Conservation (phyloP, 306 rosid genomes). For the Cicer pinnatifidum region DNA sequence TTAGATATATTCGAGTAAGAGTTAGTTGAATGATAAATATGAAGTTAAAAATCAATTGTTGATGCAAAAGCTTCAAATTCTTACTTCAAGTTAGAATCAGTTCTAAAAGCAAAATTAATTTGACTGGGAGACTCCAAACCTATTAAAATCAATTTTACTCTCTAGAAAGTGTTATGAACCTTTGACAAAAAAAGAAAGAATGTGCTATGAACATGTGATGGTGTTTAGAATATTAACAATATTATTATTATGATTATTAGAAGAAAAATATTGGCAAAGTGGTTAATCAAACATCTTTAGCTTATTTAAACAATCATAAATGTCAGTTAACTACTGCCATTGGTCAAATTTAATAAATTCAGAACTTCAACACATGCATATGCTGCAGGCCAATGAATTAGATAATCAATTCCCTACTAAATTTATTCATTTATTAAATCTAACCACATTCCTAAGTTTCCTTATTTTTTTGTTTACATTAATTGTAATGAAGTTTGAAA, state of each 20-base stretch:
- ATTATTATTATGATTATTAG: not conserved
- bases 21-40: too few species aligned
- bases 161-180: not conserved
- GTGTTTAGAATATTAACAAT: conserved; percentile 24
- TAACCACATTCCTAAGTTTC: conserved; percentile 46
- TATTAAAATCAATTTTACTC: not conserved
- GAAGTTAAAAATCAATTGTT: too few species aligned
- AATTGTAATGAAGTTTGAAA: not conserved
- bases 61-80: too few species aligned
- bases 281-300: conserved; percentile 27
- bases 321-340: conserved; percentile 37
- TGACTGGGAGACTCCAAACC: too few species aligned
- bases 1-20: too few species aligned
- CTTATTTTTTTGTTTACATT: conserved; percentile 13
- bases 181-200: too few species aligned
- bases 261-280: not conserved
- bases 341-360: conserved; percentile 30
- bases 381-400: conserved; percentile 47
- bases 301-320: conserved; percentile 42
- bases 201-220: not conserved
- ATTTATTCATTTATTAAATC: conserved; percentile 39
- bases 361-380: conserved; percentile 12
- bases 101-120: too few species aligned
- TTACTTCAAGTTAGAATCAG: too few species aligned
- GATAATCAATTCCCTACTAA: conserved; percentile 47